Evolutionary conservation across 257 asterid species (phyloP), one percentile per base, ranked within the genome.

Genomic region (Solanum arcanum): DNA sequence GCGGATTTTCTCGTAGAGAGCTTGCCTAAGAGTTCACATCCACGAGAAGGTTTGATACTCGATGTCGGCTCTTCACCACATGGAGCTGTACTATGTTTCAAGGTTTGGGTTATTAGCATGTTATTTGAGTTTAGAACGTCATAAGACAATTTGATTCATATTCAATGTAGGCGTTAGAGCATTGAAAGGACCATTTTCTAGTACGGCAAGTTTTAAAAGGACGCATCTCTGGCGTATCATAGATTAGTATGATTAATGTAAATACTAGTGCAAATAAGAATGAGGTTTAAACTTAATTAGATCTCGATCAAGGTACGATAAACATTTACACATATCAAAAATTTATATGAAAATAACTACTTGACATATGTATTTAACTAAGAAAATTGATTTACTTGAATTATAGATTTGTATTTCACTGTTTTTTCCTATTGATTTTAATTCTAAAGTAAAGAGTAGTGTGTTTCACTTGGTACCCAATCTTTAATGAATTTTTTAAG

Each of bases 121-220:
- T 0, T 10, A 10, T 2, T 9, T 37, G 7, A 3, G 3, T 12
- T 59, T 59, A 3, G 6, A 59, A 59, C 3, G 3, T 59, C 27
- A 0, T 59, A 6, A 59, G 68, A 59, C 12, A 9, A 2, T 59
- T 60, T 7, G 14, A 2, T 60, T 12, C 2, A 60, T 9, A 60
- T 60, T 0, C 9, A 3, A 21, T 9, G 1, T 60, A 0, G 29
- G 0, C 7, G 0, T 21, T 60, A 60, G 14, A 60, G 29, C 2
- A 23, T 60, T 60, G 69, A 0, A 13, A 10, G 29, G 29, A 60
- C 2, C 7, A 23, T 59, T 20, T 25, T 8, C 25, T 59, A 59
- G 5, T 59, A 20, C 1, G 1, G 2, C 39, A 23, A 23, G 3
- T 5, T 2, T 0, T 7, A 3, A 23, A 60, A 60, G 7, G 69